A percentile compares a stretch with the other conserved stretches of the same genome.
Evolutionary conservation across 139 green algal genomes (phyloP).

Genomic region (Ettlia oleoabundans): DNA sequence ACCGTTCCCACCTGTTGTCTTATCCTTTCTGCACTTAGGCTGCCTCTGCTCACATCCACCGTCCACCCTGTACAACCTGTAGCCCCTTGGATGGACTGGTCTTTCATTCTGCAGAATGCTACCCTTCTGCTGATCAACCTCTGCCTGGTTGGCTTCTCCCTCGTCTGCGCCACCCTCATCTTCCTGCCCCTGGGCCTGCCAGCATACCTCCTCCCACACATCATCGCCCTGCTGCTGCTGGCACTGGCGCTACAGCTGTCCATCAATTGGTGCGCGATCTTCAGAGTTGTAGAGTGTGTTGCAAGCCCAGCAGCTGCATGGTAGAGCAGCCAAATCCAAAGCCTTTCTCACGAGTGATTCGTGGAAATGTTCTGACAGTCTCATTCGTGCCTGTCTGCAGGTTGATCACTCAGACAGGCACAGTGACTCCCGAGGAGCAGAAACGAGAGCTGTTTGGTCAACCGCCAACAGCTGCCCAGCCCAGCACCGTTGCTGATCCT

Average conservation of each 20-base stretch:
- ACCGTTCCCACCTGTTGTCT: no score
- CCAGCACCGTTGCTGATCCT: no score
- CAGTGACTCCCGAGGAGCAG: conserved; percentile 42
- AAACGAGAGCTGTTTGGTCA: conserved; percentile 42
- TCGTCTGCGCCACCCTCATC: conserved; percentile 44
- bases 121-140: conserved; percentile 63
- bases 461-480: no score
- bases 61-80: no score
- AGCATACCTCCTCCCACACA: conserved; percentile 44
- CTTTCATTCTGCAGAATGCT: conserved; percentile 34
- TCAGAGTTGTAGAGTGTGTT: background rate
- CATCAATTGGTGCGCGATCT: conserved; percentile 54
- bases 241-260: conserved; percentile 46
- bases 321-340: no score
- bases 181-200: background rate
- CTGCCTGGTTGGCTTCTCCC: conserved; percentile 44
- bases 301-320: no score
- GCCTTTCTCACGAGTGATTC: no score
- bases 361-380: no score
- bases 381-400: no score
- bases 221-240: conserved; percentile 50
- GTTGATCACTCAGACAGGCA: conserved; percentile 55
- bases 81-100: no score
- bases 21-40: no score
- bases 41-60: background rate